Evolutionary conservation across 345 rosid genomes (phyloP), one percentile per base, ranked within the genome.

Genomic region (Laguncularia racemosa): DNA sequence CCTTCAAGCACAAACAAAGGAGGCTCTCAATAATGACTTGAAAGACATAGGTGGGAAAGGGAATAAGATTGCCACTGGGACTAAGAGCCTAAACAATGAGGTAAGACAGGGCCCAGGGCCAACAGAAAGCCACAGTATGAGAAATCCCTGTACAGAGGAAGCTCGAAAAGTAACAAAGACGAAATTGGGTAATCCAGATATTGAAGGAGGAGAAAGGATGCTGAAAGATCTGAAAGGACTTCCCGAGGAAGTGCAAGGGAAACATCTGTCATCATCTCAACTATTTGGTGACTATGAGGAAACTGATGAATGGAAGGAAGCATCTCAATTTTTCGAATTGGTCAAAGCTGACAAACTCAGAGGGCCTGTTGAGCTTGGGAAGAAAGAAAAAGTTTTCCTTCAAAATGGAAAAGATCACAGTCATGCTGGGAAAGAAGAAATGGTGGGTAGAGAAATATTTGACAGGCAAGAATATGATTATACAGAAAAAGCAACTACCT

Each of bases 221-320:
- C 11, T 10, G 23, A 19, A n/a, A 19, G 55, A 52, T 52, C 55
- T 12, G 26, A 64, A 75, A 16, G 68, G 55, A 14, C 33, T 33
- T 63, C 16, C 20, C 56, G 68, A 66, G 52, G 67, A 18, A 70
- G 69, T 61, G 64, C 70, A 48, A 52, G 81, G 60, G 59, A 73
- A 72, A 52, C 72, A 74, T 67, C 71, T 74, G 28, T 59, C 23
- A 20, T 73, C 79, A 20, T 61, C 78, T 59, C 81, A 74, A 76
- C 79, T 65, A 18, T 70, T 69, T 44, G 75, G 48, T 19, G 57
- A 47, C 60, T 62, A 69, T 55, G 79, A 76, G 59, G 89, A 67
- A 64, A 79, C 73, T 63, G 81, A 74, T 62, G 89, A 83, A 64
- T 86, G 95, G 95, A 77, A 86, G 74, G 95, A 85, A 59, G 86